Percentiles rank a stretch among this genome's conserved stretches.
Conservation (phyloP, 805 yeast species). For the Candida saitoana region DNA sequence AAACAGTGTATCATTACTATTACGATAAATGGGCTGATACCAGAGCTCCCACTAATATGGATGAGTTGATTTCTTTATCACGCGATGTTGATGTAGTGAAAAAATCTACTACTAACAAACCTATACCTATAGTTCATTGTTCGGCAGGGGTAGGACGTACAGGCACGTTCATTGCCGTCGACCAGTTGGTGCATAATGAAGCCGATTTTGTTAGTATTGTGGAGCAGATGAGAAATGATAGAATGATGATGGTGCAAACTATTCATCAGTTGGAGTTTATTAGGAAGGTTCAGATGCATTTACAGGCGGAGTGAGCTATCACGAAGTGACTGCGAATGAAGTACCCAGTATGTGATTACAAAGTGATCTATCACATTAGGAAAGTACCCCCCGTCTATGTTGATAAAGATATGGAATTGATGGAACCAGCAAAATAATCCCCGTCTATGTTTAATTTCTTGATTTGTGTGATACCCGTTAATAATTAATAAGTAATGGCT, state of each 20-base stretch:
- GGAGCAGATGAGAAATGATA: slow-evolving; percentile 22
- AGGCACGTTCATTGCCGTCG: slow-evolving; percentile 37
- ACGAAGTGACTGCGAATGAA: no score
- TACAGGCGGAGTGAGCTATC: no score
- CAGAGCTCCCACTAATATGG: slow-evolving; percentile 31
- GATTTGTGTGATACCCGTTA: no score
- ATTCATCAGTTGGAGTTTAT: slow-evolving; percentile 32
- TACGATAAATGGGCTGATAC: slow-evolving; percentile 46
- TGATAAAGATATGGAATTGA: no score
- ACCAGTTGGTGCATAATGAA: slow-evolving; percentile 22
- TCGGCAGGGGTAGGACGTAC: slow-evolving; percentile 50
- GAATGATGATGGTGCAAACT: slow-evolving; percentile 46
- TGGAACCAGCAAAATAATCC: no score
- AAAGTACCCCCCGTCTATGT: no score
- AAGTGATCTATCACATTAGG: no score
- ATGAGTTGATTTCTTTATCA: slow-evolving; percentile 25
- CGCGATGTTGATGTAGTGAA: slow-evolving; percentile 14
- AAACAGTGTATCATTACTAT: slow-evolving; percentile 36
- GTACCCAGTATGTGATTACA: no score
- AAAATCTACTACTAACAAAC: slow-evolving; percentile 4
- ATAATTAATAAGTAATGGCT: no score
- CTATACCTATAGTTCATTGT: slow-evolving; percentile 35
- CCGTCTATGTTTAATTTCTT: no score
- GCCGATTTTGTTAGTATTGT: slow-evolving; percentile 15
- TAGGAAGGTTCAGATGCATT: slow-evolving; percentile 15